phyloP scores from a whole-genome alignment of 2,329 filamentous ascomycete genomes.

The Phialocephala sp. region DNA sequence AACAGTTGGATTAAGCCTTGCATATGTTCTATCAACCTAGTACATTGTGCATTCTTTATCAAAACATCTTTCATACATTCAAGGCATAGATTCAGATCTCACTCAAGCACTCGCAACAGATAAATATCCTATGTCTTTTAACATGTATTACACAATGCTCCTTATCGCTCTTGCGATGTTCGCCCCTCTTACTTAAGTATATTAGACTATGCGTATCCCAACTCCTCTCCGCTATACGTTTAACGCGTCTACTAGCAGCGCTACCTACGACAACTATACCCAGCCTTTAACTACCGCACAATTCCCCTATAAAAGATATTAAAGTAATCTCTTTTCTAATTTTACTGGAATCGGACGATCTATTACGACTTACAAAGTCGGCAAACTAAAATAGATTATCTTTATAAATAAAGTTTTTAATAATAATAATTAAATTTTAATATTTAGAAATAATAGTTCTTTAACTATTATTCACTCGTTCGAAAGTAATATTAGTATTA shows the following conservation, averaged over 20 bases:
- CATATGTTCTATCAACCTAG: background rate
- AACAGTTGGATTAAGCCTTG: background rate
- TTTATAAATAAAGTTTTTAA: background rate
- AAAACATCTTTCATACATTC: background rate
- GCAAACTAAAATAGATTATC: background rate
- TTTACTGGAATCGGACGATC: background rate
- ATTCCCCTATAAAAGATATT: slow-evolving; percentile 6
- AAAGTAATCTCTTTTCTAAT: background rate
- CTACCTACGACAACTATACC: background rate
- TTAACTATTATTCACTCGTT: background rate
- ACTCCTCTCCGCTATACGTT: slow-evolving; percentile 7
- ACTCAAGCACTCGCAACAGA: background rate
- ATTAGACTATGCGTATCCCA: slow-evolving; percentile 1
- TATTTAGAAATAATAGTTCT: background rate
- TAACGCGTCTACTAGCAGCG: background rate
- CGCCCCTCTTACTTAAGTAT: background rate
- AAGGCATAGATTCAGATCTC: background rate
- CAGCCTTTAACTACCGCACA: background rate
- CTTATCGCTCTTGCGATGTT: background rate
- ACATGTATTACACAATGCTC: background rate
- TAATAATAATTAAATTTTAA: background rate
- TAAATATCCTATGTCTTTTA: background rate
- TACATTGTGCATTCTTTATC: background rate
- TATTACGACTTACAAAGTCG: background rate
- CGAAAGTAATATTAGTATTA: background rate